A percentile compares a stretch with the other conserved stretches of the same genome.
These are phyloP conservation scores for Xerophyta viscosa DNA, from an alignment of 106 monocot genomes.

Conservation along the genomic window DNA sequence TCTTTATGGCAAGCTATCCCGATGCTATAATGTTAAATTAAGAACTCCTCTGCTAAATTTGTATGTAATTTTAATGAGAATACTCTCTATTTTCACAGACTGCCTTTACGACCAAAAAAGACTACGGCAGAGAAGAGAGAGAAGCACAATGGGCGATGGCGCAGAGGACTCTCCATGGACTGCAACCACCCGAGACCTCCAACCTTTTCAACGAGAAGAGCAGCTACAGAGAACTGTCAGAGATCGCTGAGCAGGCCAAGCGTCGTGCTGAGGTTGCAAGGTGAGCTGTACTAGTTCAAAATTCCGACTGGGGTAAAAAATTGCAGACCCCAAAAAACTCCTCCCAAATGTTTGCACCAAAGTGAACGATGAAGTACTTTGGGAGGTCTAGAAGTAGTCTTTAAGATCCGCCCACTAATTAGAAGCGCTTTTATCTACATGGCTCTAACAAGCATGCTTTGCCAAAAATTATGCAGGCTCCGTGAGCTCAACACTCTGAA, in stretches of 20 bases:
- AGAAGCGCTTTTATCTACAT: no score
- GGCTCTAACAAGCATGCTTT: no score
- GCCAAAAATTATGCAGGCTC: conserved; percentile 47
- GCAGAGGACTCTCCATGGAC: conserved; percentile 80
- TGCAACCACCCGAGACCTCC: conserved; percentile 39
- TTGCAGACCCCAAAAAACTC: no score
- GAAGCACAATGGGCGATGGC: conserved; percentile 83
- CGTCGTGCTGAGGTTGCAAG: conserved; percentile 81
- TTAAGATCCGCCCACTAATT: no score
- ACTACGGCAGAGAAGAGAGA: conserved; percentile 68
- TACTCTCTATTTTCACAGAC: conserved; percentile 34
- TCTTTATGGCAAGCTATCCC: no score
- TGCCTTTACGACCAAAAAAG: conserved; percentile 77
- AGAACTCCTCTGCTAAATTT: background rate
- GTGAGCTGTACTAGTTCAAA: no score
- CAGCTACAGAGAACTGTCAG: conserved; percentile 87
- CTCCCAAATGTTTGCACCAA: no score
- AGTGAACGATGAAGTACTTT: no score
- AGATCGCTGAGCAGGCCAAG: conserved; percentile 93
- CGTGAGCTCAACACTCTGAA: conserved; percentile 65
- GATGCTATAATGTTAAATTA: no score
- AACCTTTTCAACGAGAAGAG: conserved; percentile 68
- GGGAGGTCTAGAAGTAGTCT: no score
- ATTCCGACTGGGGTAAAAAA: no score
- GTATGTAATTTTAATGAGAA: no score